Conservation (phyloP, 495 filamentous ascomycete genomes). For the Cercophora scortea region DNA sequence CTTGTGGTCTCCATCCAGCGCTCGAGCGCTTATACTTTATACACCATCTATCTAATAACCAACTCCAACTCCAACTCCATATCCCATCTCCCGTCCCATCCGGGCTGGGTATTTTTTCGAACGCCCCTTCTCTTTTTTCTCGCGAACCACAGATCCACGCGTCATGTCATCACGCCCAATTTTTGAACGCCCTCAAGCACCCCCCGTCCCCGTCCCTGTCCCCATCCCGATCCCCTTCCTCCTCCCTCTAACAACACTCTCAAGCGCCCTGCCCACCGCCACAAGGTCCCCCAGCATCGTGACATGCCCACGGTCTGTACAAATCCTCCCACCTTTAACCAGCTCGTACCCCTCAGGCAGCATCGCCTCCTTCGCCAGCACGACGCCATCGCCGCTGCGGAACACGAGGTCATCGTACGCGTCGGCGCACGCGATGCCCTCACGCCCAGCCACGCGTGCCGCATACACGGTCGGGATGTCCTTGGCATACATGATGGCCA, state of each 20-base stretch:
- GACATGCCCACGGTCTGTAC: slow-evolving; percentile 78
- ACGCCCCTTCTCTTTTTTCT: no score
- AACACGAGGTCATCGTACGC: slow-evolving; percentile 86
- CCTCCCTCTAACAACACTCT: slow-evolving; percentile 57
- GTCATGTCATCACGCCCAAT: no score
- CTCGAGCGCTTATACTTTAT: no score
- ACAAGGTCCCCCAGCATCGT: slow-evolving; percentile 78
- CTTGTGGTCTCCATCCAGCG: no score
- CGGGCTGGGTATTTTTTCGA: no score
- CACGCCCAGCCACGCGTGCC: slow-evolving; percentile 56
- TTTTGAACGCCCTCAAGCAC: no score
- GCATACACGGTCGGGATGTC: slow-evolving; percentile 77
- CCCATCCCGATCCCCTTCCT: slow-evolving; percentile 63
- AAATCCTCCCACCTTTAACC: slow-evolving; percentile 63
- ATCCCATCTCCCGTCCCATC: no score
- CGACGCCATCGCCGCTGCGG: slow-evolving; percentile 82
- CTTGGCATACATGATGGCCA: slow-evolving; percentile 83
- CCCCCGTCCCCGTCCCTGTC: background rate
- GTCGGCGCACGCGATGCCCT: slow-evolving; percentile 63
- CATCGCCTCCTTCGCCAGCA: slow-evolving; percentile 80
- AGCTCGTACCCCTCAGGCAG: slow-evolving; percentile 70
- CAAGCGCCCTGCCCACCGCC: slow-evolving; percentile 67
- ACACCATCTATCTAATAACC: no score
- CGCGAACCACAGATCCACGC: no score
- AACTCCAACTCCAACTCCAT: no score